Evolutionary conservation across 441 rosid species (phyloP).

Genomic region (Geranium incanum): DNA sequence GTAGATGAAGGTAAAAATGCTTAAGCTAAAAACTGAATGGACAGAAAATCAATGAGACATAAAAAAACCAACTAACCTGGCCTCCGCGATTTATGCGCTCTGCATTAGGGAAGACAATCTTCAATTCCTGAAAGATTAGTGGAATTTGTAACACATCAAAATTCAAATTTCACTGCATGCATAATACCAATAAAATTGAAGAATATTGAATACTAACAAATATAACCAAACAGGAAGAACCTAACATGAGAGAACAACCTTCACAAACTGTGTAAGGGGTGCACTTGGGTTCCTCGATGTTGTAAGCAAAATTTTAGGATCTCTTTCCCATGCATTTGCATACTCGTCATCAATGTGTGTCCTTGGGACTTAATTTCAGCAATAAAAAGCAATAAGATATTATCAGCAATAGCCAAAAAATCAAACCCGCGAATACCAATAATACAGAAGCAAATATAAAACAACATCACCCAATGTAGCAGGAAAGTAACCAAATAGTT

Average conservation of each 20-base stretch:
- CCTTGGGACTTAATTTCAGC: conserved; percentile 47
- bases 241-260: conserved; percentile 35
- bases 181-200: background rate
- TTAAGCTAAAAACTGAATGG: background rate
- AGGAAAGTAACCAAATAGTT: background rate
- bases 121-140: conserved; percentile 54
- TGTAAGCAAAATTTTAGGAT: conserved; percentile 78
- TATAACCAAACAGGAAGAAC: background rate
- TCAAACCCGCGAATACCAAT: background rate
- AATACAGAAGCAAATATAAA: background rate
- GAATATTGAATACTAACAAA: background rate
- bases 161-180: background rate
- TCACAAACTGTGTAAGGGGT: conserved; percentile 65
- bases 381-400: conserved; percentile 5
- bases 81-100: conserved; percentile 76
- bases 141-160: background rate
- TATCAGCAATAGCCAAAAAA: conserved; percentile 5
- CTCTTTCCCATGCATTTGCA: conserved; percentile 56
- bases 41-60: background rate
- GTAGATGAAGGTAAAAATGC: background rate
- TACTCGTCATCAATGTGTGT: conserved; percentile 87
- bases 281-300: conserved; percentile 86
- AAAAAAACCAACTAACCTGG: conserved; percentile 41
- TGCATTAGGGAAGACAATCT: conserved; percentile 73
- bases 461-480: background rate